Evolutionary conservation across 2,329 filamentous ascomycete genomes (phyloP), one percentile per base, ranked within the genome.

Genomic region (Phialocephala subalpina): DNA sequence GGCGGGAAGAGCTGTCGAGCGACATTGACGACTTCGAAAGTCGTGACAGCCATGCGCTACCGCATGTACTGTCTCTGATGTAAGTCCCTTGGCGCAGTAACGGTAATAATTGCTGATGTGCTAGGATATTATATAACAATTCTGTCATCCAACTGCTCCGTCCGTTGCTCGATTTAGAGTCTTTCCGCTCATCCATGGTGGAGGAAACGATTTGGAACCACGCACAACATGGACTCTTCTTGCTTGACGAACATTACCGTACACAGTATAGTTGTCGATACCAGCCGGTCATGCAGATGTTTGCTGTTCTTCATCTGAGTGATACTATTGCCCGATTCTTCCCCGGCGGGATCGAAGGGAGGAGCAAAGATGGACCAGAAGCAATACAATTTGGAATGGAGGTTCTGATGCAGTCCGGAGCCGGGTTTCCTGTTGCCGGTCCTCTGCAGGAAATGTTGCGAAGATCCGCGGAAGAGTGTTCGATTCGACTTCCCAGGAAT

Each of bases 211-310:
- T 77, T 6, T 73, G 77, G 72, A 63, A 69, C 14, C 70, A 77
- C 65, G 76, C 76, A 3, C 74, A 76, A 61, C 60, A 72, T 25
- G 77, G 76, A 2, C 62, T 79, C 16, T 68, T 68, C 47, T 70
- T 78, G n/a, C 67, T 78, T 11, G 69, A 74, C 11, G 67, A 70
- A 20, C 66, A 72, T 52, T 78, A 77, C 67, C 65, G 67, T 11
- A 64, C 63, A 6, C 67, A 71, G 12, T 78, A 75, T 61, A 72
- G 70, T 1, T 75, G 72, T 60, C 71, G 71, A 25, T 77, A 77
- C 62, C 76, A 78, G 49, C 72, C 75, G 2, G 73, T 75, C 1
- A 62, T 77, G 18, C 77, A 79, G 59, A 74, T 77, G 66, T 77
- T 78, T 66, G 68, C 72, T 25, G 20, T 75, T 35, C 69, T 78